Conservation (phyloP, 1,284 basidiomycete genomes). For the Microbotryum scabiosae region DNA sequence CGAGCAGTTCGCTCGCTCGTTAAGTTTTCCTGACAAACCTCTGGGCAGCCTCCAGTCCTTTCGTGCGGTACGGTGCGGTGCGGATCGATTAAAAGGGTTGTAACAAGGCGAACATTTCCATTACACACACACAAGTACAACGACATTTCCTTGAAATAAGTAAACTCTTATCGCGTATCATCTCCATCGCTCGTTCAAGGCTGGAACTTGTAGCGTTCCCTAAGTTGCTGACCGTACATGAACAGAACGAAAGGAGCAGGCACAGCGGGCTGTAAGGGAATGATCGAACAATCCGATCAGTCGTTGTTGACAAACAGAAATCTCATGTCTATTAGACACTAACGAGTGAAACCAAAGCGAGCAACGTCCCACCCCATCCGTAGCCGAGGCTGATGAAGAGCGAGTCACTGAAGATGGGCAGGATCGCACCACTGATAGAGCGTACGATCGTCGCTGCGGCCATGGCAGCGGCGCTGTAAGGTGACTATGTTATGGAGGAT, state of each 20-base stretch:
- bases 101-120: too few relatives aligned
- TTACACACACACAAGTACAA: too few relatives aligned
- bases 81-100: too few relatives aligned
- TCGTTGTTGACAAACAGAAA: neutral
- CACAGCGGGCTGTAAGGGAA: conserved; percentile 34
- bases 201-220: conserved; percentile 40
- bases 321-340: neutral
- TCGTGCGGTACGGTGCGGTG: too few relatives aligned
- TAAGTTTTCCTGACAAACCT: too few relatives aligned
- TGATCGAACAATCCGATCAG: neutral
- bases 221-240: conserved; percentile 39
- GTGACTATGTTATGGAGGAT: conserved; percentile 23
- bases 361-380: conserved; percentile 43
- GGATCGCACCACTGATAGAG: conserved; percentile 40
- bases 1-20: too few relatives aligned
- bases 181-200: conserved; percentile 12
- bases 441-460: conserved; percentile 40
- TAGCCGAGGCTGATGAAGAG: conserved; percentile 45
- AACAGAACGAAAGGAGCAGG: conserved; percentile 44
- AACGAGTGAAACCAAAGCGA: conserved; percentile 40
- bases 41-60: too few relatives aligned
- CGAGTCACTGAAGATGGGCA: conserved; percentile 43
- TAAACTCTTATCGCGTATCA: too few relatives aligned
- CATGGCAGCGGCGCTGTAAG: conserved; percentile 44
- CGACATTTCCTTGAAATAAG: too few relatives aligned